A percentile compares a stretch with the other conserved stretches of the same genome.
phyloP scores from a whole-genome alignment of 106 monocot genomes.

The Narthecium ossifragum region DNA sequence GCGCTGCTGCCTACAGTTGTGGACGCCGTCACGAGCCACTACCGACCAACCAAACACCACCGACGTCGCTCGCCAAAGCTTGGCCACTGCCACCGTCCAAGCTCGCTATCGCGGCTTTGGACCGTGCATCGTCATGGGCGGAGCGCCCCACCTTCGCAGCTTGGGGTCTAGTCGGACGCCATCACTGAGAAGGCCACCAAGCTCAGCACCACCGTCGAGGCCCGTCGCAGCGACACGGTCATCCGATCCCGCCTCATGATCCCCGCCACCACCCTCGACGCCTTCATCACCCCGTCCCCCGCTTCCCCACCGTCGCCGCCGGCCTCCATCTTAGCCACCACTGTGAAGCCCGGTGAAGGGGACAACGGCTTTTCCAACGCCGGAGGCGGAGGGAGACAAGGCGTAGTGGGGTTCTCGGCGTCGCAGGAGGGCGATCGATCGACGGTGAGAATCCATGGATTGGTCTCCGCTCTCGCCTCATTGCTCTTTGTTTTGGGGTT shows the following conservation, averaged over 20 bases:
- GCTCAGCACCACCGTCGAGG: conserved; percentile 38
- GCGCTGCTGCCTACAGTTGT: no score
- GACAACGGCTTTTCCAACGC: background rate
- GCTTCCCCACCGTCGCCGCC: conserved; percentile 5
- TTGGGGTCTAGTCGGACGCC: conserved; percentile 69
- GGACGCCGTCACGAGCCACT: no score
- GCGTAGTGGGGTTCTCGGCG: background rate
- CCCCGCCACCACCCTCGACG: conserved; percentile 22
- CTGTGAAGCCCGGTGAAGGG: background rate
- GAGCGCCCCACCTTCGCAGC: no score
- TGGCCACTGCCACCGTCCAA: no score
- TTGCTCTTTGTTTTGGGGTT: no score
- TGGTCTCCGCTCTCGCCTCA: no score
- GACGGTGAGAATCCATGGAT: background rate
- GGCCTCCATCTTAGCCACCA: conserved; percentile 1
- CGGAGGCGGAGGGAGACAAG: background rate
- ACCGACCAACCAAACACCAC: no score
- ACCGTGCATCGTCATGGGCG: no score
- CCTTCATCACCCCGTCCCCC: conserved; percentile 8
- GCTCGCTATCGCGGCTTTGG: no score
- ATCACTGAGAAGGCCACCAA: conserved; percentile 70
- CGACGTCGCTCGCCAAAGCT: no score
- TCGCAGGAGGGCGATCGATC: background rate
- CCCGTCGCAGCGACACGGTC: conserved; percentile 19
- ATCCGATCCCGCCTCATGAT: conserved; percentile 18